phyloP scores from a whole-genome alignment of 2,329 filamentous ascomycete genomes.

The Aspergillus uvarum region DNA sequence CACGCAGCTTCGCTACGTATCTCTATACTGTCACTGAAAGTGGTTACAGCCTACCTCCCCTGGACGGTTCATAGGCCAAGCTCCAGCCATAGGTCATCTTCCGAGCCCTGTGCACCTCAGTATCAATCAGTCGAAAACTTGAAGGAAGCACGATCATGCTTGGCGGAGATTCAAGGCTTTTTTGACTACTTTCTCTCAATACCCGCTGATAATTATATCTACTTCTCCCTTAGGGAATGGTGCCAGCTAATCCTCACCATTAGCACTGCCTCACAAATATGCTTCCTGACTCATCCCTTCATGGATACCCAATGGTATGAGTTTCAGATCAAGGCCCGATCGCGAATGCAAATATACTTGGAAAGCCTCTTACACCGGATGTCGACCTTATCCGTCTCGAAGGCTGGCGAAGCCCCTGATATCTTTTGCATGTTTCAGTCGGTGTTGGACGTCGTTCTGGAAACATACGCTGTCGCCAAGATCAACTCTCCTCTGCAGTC shows the following conservation, averaged over 20 bases:
- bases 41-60: background rate
- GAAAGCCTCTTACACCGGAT: background rate
- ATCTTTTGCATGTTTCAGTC: background rate
- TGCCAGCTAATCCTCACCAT: background rate
- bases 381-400: background rate
- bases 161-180: background rate
- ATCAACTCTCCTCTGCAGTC: background rate
- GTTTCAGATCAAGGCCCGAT: background rate
- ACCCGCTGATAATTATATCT: background rate
- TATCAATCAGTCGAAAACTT: background rate
- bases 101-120: background rate
- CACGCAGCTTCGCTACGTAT: background rate
- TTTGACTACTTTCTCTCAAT: constrained; percentile 2
- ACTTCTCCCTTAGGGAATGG: background rate
- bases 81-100: background rate
- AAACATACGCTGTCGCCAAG: background rate
- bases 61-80: background rate
- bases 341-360: background rate
- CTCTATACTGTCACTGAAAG: background rate
- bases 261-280: background rate
- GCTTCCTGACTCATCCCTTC: background rate
- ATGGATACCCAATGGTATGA: background rate
- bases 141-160: background rate
- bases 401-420: background rate
- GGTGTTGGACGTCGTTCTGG: background rate